Evolutionary conservation across 2,329 filamentous ascomycete species (phyloP), one percentile per base, ranked within the genome.

Genomic region (Neofusicoccum ribis): DNA sequence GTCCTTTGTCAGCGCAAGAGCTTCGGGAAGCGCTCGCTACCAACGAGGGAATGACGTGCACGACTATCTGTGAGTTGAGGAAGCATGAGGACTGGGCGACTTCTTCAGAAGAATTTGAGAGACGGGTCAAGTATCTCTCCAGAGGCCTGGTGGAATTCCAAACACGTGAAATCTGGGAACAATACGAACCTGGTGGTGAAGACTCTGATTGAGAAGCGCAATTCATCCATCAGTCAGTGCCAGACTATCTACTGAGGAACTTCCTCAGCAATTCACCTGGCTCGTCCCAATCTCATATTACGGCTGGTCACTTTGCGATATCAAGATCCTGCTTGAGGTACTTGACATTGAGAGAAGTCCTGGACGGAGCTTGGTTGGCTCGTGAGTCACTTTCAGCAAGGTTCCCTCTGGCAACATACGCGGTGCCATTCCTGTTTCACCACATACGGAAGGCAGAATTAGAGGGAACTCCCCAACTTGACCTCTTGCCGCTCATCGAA

Each of bases 161-260:
- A 36, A 68, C 31, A 27, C 61, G 59, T n/a, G 66, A 68, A 8
- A 12, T 62, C 12, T 62, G 44, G 52, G 66, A 68, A 59, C 62
- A 65, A 65, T 70, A 70, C 41, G 67, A 67, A n/a, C 64, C 15
- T 2, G 3, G 52, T 36, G 65, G 34, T 43, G 64, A 67, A 64
- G 67, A 67, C 12, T 60, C 63, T 43, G 66, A 69, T 31, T 62
- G 61, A 2, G 66, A 70, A 46, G 68, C 67, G 3, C 67, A 70
- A 15, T 59, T 70, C 23, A 69, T 69, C 27, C 65, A 69, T 36
- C 65, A 70, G 49, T 69, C 66, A 36, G 69, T 70, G 8, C 65
- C 69, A n/a, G 65, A 69, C 17, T 68, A 60, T 49, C 37, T 70
- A 20, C 44, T 56, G 17, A 51, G 63, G 5, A 62, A 27, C 3